Conservation (phyloP, 169 alveolate species). For the Cryptosporidium xiaoi region DNA sequence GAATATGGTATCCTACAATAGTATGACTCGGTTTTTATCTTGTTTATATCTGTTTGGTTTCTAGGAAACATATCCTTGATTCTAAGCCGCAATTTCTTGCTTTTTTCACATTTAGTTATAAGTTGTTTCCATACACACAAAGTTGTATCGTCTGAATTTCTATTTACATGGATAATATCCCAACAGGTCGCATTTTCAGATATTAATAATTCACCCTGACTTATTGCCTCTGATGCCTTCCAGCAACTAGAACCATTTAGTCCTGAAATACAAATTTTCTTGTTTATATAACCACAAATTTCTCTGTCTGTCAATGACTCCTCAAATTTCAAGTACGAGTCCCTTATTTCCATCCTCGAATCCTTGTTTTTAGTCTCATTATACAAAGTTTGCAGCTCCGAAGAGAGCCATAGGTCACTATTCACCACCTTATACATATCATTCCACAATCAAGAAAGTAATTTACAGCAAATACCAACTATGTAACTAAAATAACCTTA, state of each 20-base stretch:
- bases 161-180: neutral
- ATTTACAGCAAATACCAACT: too few species aligned
- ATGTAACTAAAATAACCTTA: too few species aligned
- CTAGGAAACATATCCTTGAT: conserved; percentile 26
- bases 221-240: conserved; percentile 6
- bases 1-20: conserved; percentile 13
- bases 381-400: conserved; percentile 15
- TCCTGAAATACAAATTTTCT: neutral
- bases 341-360: neutral
- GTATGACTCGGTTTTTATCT: neutral
- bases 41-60: conserved; percentile 31
- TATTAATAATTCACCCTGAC: conserved; percentile 13
- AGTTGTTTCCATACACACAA: conserved; percentile 26
- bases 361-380: neutral
- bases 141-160: neutral
- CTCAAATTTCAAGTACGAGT: neutral
- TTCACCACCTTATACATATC: neutral
- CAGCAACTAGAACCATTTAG: neutral
- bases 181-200: conserved; percentile 40
- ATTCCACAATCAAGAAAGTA: neutral
- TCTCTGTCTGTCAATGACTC: neutral
- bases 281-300: neutral
- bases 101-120: neutral
- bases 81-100: neutral
- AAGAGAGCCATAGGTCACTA: conserved; percentile 49